A percentile compares a stretch with the other conserved stretches of the same genome.
phyloP scores from a whole-genome alignment of 2,329 filamentous ascomycete genomes.

The Alternaria sp. region DNA sequence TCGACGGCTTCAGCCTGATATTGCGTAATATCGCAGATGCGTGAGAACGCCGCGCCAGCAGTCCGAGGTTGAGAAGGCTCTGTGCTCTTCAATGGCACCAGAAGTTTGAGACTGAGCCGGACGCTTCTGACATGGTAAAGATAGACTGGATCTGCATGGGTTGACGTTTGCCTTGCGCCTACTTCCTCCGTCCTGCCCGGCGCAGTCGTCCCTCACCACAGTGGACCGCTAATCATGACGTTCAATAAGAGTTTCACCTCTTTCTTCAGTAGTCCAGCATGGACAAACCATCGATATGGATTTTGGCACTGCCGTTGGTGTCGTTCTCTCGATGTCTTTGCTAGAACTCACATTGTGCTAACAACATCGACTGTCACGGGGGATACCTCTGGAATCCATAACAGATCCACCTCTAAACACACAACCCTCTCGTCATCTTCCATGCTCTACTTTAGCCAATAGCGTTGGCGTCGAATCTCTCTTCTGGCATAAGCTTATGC shows the following conservation, averaged over 20 bases:
- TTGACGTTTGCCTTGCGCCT: background rate
- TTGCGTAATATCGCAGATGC: background rate
- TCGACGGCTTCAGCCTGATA: background rate
- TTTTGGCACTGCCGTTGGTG: background rate
- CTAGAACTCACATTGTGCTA: background rate
- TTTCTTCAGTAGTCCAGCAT: background rate
- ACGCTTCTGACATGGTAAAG: background rate
- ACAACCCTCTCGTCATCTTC: background rate
- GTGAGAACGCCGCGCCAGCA: background rate
- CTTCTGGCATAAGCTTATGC: background rate
- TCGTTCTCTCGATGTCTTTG: background rate
- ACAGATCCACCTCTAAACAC: background rate
- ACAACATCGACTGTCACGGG: background rate
- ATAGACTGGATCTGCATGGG: background rate
- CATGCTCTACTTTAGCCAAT: background rate
- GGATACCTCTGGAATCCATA: background rate
- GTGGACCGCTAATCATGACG: background rate
- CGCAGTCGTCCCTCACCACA: background rate
- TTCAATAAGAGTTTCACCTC: background rate
- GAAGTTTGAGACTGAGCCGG: background rate
- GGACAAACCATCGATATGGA: background rate
- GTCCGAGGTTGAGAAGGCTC: background rate
- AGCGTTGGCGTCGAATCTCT: background rate
- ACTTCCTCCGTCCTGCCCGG: background rate
- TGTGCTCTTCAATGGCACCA: background rate